Percentiles rank a stretch among this genome's conserved stretches.
Evolutionary conservation across 805 yeast genomes (phyloP).

Genomic region (Candida oleophila): DNA sequence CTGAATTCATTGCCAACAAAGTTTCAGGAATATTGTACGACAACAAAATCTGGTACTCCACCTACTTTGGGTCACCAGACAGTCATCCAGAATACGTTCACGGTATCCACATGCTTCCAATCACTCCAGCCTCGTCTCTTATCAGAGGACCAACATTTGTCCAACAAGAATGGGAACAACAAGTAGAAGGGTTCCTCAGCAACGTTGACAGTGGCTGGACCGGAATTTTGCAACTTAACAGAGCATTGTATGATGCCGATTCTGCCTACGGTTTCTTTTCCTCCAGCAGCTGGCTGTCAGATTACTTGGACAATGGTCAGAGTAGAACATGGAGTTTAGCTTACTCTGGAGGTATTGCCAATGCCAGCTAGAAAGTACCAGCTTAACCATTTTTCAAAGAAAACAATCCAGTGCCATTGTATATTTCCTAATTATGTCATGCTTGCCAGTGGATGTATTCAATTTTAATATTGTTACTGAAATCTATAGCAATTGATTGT

Average conservation of each 20-base stretch:
- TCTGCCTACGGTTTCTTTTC: constrained; percentile 61
- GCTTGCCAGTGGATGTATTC: no score
- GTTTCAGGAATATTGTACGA: constrained; percentile 74
- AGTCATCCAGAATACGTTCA: constrained; percentile 58
- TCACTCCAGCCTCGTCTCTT: constrained; percentile 66
- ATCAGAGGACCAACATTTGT: constrained; percentile 55
- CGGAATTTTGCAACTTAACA: constrained; percentile 68
- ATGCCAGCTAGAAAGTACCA: constrained; percentile 13
- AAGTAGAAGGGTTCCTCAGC: constrained; percentile 43
- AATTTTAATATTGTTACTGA: no score
- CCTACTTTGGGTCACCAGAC: constrained; percentile 59
- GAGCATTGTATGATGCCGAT: constrained; percentile 70
- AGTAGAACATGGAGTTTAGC: constrained; percentile 64
- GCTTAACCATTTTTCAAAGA: no score
- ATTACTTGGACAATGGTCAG: constrained; percentile 60
- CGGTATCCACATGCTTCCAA: constrained; percentile 76
- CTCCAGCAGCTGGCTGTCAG: constrained; percentile 18
- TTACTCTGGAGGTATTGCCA: constrained; percentile 50
- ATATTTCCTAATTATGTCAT: no score
- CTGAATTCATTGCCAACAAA: constrained; percentile 53
- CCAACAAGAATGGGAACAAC: constrained; percentile 60
- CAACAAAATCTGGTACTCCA: constrained; percentile 68
- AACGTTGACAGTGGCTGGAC: constrained; percentile 64
- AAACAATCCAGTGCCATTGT: no score
- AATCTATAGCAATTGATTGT: no score